Evolutionary conservation across 371 early-diverging fungal genomes (phyloP).

Genomic region (Lichtheimia corymbifera): DNA sequence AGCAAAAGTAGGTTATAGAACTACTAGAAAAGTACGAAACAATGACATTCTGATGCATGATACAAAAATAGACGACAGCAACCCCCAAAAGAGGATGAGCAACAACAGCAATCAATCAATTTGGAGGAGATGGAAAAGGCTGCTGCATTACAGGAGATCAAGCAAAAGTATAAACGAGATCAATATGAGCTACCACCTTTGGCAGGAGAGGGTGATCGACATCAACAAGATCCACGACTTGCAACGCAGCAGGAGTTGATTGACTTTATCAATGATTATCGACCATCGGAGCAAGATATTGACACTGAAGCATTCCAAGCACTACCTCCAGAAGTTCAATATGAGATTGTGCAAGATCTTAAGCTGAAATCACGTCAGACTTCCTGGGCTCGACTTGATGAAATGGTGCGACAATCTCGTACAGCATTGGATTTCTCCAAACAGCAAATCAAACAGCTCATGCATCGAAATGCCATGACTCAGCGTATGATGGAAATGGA

Average conservation of each 20-base stretch:
- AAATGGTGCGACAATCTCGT: conserved; percentile 67
- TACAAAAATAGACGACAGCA: not conserved
- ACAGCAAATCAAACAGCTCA: conserved; percentile 84
- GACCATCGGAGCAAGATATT: conserved; percentile 62
- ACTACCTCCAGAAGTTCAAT: conserved; percentile 85
- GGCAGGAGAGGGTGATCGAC: not conserved
- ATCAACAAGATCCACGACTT: conserved; percentile 62
- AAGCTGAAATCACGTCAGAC: conserved; percentile 82
- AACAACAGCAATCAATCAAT: conserved; percentile 32
- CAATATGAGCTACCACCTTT: conserved; percentile 72
- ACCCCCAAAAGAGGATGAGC: conserved; percentile 18
- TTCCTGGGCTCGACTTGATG: conserved; percentile 72
- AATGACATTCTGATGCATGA: no score
- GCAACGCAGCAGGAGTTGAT: conserved; percentile 64
- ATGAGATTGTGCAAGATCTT: conserved; percentile 88
- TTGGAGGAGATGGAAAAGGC: conserved; percentile 32
- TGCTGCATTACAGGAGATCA: conserved; percentile 29
- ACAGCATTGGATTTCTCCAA: conserved; percentile 88
- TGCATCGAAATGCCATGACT: conserved; percentile 85
- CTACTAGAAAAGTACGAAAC: not conserved
- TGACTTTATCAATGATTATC: conserved; percentile 59
- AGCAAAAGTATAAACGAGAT: conserved; percentile 59
- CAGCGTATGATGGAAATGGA: conserved; percentile 74
- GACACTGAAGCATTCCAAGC: conserved; percentile 77
- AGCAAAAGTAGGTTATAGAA: conserved; percentile 35